These are phyloP conservation scores for Paramecium primaurelia DNA, from an alignment of 73 alveolate genomes.

Conservation along the genomic window DNA sequence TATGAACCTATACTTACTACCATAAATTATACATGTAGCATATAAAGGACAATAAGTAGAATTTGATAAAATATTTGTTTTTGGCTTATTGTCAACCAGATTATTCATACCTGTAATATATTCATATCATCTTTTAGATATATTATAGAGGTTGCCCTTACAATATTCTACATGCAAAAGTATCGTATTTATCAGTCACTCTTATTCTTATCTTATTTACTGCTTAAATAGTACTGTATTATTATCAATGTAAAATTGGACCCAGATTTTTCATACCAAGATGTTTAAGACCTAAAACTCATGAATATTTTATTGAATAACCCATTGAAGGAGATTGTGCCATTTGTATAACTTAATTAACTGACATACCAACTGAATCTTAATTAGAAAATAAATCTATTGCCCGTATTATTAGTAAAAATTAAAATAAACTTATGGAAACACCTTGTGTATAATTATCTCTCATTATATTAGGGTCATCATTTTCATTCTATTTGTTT, in stretches of 20 bases:
- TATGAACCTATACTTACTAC: constrained; percentile 7
- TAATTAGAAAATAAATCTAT: background rate
- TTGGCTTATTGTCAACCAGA: constrained; percentile 52
- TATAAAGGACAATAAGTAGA: constrained; percentile 48
- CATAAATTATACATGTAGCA: constrained; percentile 51
- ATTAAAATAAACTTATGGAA: constrained; percentile 36
- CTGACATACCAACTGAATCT: background rate
- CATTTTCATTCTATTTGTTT: constrained; percentile 72
- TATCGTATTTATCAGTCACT: constrained; percentile 14
- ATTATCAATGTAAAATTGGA: constrained; percentile 3
- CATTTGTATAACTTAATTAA: constrained; percentile 13
- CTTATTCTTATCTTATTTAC: background rate
- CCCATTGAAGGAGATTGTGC: constrained; percentile 58
- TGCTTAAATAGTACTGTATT: background rate
- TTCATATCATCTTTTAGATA: background rate
- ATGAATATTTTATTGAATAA: background rate
- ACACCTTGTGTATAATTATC: constrained; percentile 55
- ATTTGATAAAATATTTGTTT: constrained; percentile 46
- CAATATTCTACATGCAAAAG: background rate
- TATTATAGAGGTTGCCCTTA: constrained; percentile 56
- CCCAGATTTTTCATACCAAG: constrained; percentile 39
- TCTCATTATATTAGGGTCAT: constrained; percentile 17
- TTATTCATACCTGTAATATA: constrained; percentile 42
- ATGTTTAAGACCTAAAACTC: constrained; percentile 46
- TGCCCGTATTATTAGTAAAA: background rate